Evolutionary conservation across 2,329 filamentous ascomycete species (phyloP).

Genomic region (Bisporella sp.): DNA sequence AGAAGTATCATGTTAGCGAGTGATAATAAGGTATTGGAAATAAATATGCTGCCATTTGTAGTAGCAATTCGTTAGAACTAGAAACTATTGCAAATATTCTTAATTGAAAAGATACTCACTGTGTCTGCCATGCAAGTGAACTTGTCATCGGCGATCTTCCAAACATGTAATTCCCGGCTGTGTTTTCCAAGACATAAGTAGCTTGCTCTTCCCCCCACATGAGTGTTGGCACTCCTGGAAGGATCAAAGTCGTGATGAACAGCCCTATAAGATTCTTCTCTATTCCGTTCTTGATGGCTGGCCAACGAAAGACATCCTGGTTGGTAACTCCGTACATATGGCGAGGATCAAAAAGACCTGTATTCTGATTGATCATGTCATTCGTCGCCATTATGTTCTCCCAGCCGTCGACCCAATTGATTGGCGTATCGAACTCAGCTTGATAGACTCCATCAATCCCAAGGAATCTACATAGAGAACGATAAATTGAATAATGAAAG

Average conservation of each 20-base stretch:
- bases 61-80: too few relatives aligned
- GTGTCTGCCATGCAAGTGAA: slow-evolving; percentile 54
- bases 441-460: slow-evolving; percentile 20
- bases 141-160: slow-evolving; percentile 57
- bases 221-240: slow-evolving; percentile 54
- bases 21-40: too few relatives aligned
- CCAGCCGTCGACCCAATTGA: slow-evolving; percentile 47
- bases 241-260: slow-evolving; percentile 50
- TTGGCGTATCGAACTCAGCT: slow-evolving; percentile 35
- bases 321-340: slow-evolving; percentile 60
- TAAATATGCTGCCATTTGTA: too few relatives aligned
- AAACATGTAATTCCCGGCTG: slow-evolving; percentile 58
- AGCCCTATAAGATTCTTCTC: slow-evolving; percentile 49
- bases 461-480: slow-evolving; percentile 53
- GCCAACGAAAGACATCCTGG: slow-evolving; percentile 61
- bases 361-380: slow-evolving; percentile 53
- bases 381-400: slow-evolving; percentile 49
- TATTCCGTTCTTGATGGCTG: slow-evolving; percentile 48
- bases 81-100: too few relatives aligned
- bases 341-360: slow-evolving; percentile 53
- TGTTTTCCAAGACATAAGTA: slow-evolving; percentile 57
- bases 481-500: slow-evolving; percentile 59
- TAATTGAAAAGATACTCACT: slow-evolving; percentile 21
- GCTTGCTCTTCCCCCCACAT: slow-evolving; percentile 62
- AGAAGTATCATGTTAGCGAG: too few relatives aligned